A percentile compares a stretch with the other conserved stretches of the same genome.
These are phyloP conservation scores for Aureobasidium musti DNA, from an alignment of 2,329 filamentous ascomycete species.

Conservation along the genomic window DNA sequence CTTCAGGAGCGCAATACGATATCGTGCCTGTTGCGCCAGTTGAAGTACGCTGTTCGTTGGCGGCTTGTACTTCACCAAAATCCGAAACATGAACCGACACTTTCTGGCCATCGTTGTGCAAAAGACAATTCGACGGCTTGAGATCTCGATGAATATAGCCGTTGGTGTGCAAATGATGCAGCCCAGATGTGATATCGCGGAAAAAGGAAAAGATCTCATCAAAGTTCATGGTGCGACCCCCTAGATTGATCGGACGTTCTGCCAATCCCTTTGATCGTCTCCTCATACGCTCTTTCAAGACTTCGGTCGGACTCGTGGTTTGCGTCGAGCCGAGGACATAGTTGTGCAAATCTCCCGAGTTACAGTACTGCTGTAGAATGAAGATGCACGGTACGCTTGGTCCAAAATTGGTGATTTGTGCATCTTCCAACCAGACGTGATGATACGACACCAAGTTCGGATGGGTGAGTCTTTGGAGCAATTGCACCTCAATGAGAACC, in stretches of 20 bases:
- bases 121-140: slow-evolving; percentile 91
- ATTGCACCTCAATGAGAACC: slow-evolving; percentile 87
- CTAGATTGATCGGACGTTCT: slow-evolving; percentile 61
- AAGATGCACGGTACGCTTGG: slow-evolving; percentile 93
- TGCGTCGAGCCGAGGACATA: slow-evolving; percentile 74
- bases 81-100: slow-evolving; percentile 89
- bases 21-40: slow-evolving; percentile 95
- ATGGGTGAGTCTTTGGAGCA: slow-evolving; percentile 87
- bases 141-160: slow-evolving; percentile 96
- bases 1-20: slow-evolving; percentile 95
- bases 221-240: slow-evolving; percentile 63
- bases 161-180: slow-evolving; percentile 84
- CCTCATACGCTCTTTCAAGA: slow-evolving; percentile 84
- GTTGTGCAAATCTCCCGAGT: slow-evolving; percentile 83
- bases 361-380: slow-evolving; percentile 97
- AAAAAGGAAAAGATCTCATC: slow-evolving; percentile 98
- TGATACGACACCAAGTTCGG: slow-evolving; percentile 95
- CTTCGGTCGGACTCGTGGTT: slow-evolving; percentile 51
- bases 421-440: slow-evolving; percentile 95
- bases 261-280: slow-evolving; percentile 75
- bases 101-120: slow-evolving; percentile 72
- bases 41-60: slow-evolving; percentile 77
- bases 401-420: slow-evolving; percentile 77
- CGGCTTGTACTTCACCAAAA: slow-evolving; percentile 92
- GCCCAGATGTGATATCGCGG: slow-evolving; percentile 87